Base-by-base conservation (phyloP, 202 grass and related monocot genomes). In the Hordeum pubiflorum region DNA sequence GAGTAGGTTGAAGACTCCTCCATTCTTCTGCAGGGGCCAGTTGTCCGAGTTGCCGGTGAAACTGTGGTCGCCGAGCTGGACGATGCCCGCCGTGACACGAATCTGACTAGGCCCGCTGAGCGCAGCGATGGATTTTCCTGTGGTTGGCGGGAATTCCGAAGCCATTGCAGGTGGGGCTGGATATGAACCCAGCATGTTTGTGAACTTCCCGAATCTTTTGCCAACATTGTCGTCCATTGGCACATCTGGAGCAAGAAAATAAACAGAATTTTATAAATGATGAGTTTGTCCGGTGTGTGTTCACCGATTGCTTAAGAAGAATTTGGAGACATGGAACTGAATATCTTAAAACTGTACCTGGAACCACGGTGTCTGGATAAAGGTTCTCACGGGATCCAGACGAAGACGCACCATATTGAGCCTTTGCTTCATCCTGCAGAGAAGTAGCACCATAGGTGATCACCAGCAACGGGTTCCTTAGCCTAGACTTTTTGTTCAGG, bases 151-250 rank as follows among this genome's bases (percentile, higher is more conserved):
- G 69, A 63, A 80, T 22, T 97, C 95, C n/a, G 86, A 79, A n/a
- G 95, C 95, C 58, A 93, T 79, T 58, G 92, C 90, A 34, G 89
- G 82, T 60, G 92, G 86, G 21, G 92, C 90, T 72, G 89, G 83
- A 58, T 89, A 86, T 63, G 88, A 91, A 27, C 80, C 86, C 76
- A 97, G 55, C 88, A 94, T 86, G 86, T 56, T 91, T 46, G 23
- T 62, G 34, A 94, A 70, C 66, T 89, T 92, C 84, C 80, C 83
- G 1, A 87, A 81, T 40, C 79, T 74, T 72, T 85, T 97, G 59
- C 76, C 80, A 69, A 21, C 36, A 20, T 75, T 80, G 10, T 80
- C 74, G 76, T 91, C 88, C 77, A 52, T 57, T 58, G 69, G 78
- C 8, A 52, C 43, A 70, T 57, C 85, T 88, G 72, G 38, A 81